These are phyloP conservation scores for Tuber indicum DNA, from an alignment of 495 filamentous ascomycete genomes.

Conservation along the genomic window DNA sequence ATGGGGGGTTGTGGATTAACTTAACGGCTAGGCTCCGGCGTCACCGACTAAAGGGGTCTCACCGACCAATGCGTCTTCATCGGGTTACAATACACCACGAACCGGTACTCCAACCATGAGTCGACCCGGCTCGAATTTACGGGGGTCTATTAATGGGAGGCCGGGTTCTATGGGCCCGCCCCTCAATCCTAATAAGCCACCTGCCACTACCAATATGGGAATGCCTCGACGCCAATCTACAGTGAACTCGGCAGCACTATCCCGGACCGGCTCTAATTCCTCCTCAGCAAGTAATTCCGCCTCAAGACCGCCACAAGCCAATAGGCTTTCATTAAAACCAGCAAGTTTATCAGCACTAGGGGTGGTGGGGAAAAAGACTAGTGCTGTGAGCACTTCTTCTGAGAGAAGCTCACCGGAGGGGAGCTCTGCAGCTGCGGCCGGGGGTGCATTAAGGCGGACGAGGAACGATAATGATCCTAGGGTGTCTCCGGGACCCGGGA, in stretches of 20 bases:
- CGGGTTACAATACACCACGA: slow-evolving; percentile 53
- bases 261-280: slow-evolving; percentile 32
- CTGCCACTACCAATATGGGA: slow-evolving; percentile 20
- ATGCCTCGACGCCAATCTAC: slow-evolving; percentile 25
- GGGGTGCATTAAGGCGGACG: slow-evolving; percentile 23
- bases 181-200: slow-evolving; percentile 39
- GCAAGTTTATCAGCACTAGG: slow-evolving; percentile 21
- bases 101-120: slow-evolving; percentile 54
- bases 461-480: slow-evolving; percentile 29
- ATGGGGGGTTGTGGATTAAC: slow-evolving; percentile 1
- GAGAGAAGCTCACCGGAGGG: slow-evolving; percentile 32
- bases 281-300: slow-evolving; percentile 21
- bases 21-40: slow-evolving; percentile 15
- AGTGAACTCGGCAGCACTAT: slow-evolving; percentile 30
- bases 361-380: slow-evolving; percentile 20
- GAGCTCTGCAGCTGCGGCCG: slow-evolving; percentile 3
- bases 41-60: slow-evolving; percentile 46
- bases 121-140: slow-evolving; percentile 11
- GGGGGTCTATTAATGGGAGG: slow-evolving; percentile 20
- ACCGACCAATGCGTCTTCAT: slow-evolving; percentile 48
- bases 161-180: slow-evolving; percentile 67
- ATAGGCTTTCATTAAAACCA: slow-evolving; percentile 34
- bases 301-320: slow-evolving; percentile 10
- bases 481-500: slow-evolving; percentile 15
- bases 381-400: slow-evolving; percentile 24